Evolutionary conservation across 345 rosid genomes (phyloP).

Genomic region (Melaleuca alternifolia): DNA sequence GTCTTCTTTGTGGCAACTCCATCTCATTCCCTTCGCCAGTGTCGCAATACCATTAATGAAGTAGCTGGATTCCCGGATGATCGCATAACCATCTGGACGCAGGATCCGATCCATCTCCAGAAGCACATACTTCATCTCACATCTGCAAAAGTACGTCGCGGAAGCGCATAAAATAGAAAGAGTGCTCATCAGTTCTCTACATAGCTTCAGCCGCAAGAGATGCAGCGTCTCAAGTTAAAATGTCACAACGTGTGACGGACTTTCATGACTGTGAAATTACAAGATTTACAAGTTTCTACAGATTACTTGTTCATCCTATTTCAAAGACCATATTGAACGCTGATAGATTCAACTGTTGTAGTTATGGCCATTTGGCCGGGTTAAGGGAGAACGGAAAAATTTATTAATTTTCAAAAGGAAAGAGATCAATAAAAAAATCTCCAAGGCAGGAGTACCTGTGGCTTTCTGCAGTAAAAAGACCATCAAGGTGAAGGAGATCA

Average conservation of each 20-base stretch:
- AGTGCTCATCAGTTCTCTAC: neutral
- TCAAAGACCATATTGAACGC: neutral
- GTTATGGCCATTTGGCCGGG: neutral
- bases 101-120: slow-evolving; percentile 91
- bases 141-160: slow-evolving; percentile 25
- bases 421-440: neutral
- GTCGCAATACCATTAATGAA: slow-evolving; percentile 48
- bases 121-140: slow-evolving; percentile 77
- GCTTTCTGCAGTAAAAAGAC: slow-evolving; percentile 79
- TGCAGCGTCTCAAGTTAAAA: neutral
- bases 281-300: neutral
- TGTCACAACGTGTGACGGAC: neutral
- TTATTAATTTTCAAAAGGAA: neutral
- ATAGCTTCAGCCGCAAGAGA: neutral
- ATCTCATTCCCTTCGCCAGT: slow-evolving; percentile 72
- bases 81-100: slow-evolving; percentile 64
- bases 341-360: neutral
- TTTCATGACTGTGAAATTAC: neutral
- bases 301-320: neutral
- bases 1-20: slow-evolving; percentile 73
- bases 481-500: slow-evolving; percentile 91
- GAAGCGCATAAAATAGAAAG: neutral
- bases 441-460: slow-evolving; percentile 47
- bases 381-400: neutral
- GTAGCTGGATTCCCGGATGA: slow-evolving; percentile 76